These are phyloP conservation scores for Monosporascus sp. DNA, from an alignment of 2,329 filamentous ascomycete genomes.

Conservation along the genomic window DNA sequence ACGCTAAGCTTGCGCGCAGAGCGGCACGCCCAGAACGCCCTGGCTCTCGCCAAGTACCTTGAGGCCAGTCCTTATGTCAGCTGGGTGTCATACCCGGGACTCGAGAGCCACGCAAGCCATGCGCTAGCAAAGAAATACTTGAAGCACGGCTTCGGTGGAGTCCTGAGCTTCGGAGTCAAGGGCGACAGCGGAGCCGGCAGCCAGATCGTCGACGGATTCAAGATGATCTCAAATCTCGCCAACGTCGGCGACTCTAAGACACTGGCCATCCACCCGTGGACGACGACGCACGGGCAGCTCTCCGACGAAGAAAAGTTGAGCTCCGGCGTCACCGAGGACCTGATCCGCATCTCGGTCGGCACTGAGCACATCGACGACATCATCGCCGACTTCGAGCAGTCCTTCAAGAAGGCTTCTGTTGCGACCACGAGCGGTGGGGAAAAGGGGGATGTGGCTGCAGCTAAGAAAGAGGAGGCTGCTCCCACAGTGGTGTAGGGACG, in stretches of 20 bases:
- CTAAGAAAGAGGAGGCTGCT: constrained; percentile 32
- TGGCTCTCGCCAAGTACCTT: constrained; percentile 75
- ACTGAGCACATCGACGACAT: constrained; percentile 98
- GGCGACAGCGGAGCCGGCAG: constrained; percentile 78
- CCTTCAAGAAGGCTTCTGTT: constrained; percentile 60
- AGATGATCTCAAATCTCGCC: constrained; percentile 90
- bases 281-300: constrained; percentile 90
- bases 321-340: constrained; percentile 83
- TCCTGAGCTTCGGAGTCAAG: constrained; percentile 90
- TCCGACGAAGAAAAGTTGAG: constrained; percentile 68
- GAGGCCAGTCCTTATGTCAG: constrained; percentile 76
- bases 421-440: constrained; percentile 31
- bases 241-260: constrained; percentile 97
- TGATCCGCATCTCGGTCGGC: constrained; percentile 91
- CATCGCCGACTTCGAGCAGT: constrained; percentile 90
- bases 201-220: constrained; percentile 88
- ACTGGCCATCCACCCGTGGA: constrained; percentile 90
- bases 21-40: constrained; percentile 78
- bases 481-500: constrained; percentile 28
- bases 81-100: constrained; percentile 92
- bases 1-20: constrained; percentile 83
- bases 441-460: constrained; percentile 13
- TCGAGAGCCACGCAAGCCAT: constrained; percentile 77
- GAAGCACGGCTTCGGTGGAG: constrained; percentile 77
- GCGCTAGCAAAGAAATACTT: constrained; percentile 82